Evolutionary conservation across 2,329 filamentous ascomycete species (phyloP).

Genomic region (Corinectria fuckeliana): DNA sequence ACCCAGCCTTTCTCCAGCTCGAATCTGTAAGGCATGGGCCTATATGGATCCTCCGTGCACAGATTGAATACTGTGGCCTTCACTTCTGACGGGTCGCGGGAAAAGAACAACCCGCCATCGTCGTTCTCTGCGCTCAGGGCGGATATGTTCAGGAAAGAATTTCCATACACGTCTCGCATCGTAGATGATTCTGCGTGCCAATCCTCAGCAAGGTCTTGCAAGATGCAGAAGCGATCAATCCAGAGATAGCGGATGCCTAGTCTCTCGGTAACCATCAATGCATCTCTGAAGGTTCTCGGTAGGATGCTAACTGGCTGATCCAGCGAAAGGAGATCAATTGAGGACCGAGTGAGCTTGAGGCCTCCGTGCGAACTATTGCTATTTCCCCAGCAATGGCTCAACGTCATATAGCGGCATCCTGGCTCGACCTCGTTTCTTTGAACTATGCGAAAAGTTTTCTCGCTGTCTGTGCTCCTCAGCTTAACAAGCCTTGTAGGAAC

Average conservation of each 20-base stretch:
- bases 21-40: too few relatives aligned
- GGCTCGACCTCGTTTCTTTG: neutral
- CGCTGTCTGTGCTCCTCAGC: neutral
- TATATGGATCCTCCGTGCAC: too few relatives aligned
- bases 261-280: neutral
- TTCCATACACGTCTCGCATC: too few relatives aligned
- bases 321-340: neutral
- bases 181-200: too few relatives aligned
- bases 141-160: too few relatives aligned
- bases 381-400: neutral
- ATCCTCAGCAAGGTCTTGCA: too few relatives aligned
- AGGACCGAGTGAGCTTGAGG: neutral
- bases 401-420: neutral
- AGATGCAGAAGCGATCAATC: neutral
- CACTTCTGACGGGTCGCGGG: too few relatives aligned
- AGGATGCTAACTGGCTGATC: neutral
- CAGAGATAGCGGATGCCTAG: neutral
- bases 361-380: neutral
- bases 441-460: neutral
- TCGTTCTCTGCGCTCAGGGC: too few relatives aligned
- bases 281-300: neutral
- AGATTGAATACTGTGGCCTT: too few relatives aligned
- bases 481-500: neutral
- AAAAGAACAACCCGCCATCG: too few relatives aligned
- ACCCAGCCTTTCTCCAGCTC: too few relatives aligned